Conservation (phyloP, 352 stramenopile species). For the Phytophthora capsici region DNA sequence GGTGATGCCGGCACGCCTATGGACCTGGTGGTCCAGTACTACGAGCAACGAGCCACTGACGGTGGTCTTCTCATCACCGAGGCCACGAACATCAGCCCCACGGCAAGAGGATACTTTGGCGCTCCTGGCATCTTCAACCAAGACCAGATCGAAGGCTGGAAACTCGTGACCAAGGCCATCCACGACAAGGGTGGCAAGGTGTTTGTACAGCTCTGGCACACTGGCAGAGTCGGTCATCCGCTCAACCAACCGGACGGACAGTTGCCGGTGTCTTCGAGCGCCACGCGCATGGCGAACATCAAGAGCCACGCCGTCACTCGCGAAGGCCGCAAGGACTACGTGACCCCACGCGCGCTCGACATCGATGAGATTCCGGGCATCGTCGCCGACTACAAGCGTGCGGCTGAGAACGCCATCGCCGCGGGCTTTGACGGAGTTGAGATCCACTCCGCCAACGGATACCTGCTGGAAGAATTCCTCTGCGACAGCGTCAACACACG, state of each 20-base stretch:
- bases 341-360: conserved; percentile 16
- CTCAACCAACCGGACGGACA: conserved; percentile 59
- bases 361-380: conserved; percentile 10
- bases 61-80: conserved; percentile 67
- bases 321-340: conserved; percentile 22
- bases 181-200: conserved; percentile 60
- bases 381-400: conserved; percentile 56
- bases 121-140: conserved; percentile 54
- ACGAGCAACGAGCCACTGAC: conserved; percentile 53
- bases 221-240: conserved; percentile 70
- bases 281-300: conserved; percentile 51
- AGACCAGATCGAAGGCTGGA: conserved; percentile 57
- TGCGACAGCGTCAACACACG: conserved; percentile 35
- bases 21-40: conserved; percentile 50
- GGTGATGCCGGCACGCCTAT: conserved; percentile 40
- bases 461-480: conserved; percentile 88
- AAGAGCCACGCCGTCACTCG: conserved; percentile 70
- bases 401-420: conserved; percentile 53
- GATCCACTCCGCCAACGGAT: conserved; percentile 89
- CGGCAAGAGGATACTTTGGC: conserved; percentile 39
- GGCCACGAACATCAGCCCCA: conserved; percentile 58
- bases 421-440: conserved; percentile 88
- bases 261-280: conserved; percentile 56
- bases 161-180: conserved; percentile 56
- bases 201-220: conserved; percentile 81